Conservation (phyloP, 2,329 filamentous ascomycete genomes). For the Alternaria angustiovoidea region DNA sequence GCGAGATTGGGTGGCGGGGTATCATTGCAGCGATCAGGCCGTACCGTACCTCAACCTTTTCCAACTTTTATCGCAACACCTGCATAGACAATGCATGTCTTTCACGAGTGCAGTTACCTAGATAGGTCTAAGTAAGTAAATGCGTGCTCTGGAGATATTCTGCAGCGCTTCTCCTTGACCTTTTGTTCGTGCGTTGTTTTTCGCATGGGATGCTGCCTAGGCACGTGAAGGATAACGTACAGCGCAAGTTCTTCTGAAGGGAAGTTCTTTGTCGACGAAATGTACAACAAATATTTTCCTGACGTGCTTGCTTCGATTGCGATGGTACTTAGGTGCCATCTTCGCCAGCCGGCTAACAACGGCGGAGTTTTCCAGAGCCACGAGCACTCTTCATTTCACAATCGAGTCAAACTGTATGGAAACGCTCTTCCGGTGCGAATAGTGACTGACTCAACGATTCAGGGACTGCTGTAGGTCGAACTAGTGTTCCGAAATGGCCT, state of each 20-base stretch:
- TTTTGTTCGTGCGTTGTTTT: neutral
- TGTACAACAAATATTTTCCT: neutral
- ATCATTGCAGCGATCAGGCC: neutral
- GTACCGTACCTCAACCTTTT: neutral
- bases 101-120: neutral
- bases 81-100: neutral
- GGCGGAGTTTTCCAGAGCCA: neutral
- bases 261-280: neutral
- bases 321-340: neutral
- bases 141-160: neutral
- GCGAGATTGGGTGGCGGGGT: neutral
- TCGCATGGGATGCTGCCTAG: neutral
- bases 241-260: neutral
- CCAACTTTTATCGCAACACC: neutral
- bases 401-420: neutral
- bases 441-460: neutral
- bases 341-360: neutral
- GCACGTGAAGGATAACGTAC: neutral
- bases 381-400: neutral
- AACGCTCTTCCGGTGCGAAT: neutral
- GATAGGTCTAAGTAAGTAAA: neutral
- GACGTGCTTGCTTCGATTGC: neutral
- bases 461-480: neutral
- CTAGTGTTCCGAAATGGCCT: neutral
- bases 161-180: neutral